Evolutionary conservation across 1,284 basidiomycete species (phyloP), one percentile per base, ranked within the genome.

Genomic region (Singerocomus inundabilis): DNA sequence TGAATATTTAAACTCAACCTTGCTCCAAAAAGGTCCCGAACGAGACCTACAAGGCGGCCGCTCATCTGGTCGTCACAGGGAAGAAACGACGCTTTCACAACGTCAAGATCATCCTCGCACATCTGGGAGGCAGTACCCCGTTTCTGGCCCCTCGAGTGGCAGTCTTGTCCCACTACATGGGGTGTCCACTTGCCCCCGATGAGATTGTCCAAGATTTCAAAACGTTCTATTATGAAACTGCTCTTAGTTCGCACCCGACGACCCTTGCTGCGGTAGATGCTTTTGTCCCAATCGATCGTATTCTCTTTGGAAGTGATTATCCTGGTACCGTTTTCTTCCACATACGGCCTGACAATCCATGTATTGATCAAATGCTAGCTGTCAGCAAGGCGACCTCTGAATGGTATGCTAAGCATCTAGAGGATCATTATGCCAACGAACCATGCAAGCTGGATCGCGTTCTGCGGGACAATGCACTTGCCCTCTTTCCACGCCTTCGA

Each of bases 41-140:
- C 60, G 85, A 89, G 67, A 88, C 87, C 0, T 87, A 79, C 73
- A 88, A 87, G 69, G 86, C 84, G 4, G 85, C 85, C 33, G 79
- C 85, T 1, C 83, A 87, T 62, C 76, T 88, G 39, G 84, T 88
- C 39, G 80, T 88, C 28, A 76, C 82, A 2, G 82, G 83, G 42
- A 80, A 80, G 57, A 85, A 83, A 63, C 78, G 82, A 42, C 78
- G 73, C 51, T 85, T 78, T 57, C 64, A 73, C 26, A 68, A 77
- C 46, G 71, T 81, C 54, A 82, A 78, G 51, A 78, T 87, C 57
- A 77, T 88, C 42, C 77, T 88, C 10, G 76, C 86, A 12, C 86
- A 88, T 62, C 68, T 86, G 6, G 86, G 86, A 25, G 85, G 86
- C 3, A 80, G 72, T 52, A 75, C 77, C 3, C 76, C 76, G 8